Percentiles rank a stretch among this genome's conserved stretches.
Evolutionary conservation across 2,329 filamentous ascomycete genomes (phyloP).

Genomic region (Septoria petroselini): DNA sequence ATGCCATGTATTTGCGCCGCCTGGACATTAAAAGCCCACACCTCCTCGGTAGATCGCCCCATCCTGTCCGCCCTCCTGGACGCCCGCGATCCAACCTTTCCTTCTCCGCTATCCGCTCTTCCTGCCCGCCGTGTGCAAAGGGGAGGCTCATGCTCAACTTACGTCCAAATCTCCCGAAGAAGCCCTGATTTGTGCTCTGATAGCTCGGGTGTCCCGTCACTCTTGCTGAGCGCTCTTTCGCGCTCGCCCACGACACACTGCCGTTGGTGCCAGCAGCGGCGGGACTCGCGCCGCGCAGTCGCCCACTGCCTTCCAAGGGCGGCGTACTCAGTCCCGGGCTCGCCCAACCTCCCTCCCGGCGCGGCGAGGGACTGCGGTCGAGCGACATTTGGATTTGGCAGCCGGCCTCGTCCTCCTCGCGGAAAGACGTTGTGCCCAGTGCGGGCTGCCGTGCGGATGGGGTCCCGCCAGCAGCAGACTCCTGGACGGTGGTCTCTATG

Average conservation of each 20-base stretch:
- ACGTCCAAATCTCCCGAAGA: conserved; percentile 81
- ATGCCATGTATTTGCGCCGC: conserved; percentile 32
- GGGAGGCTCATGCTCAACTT: conserved; percentile 73
- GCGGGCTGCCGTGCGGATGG: conserved; percentile 18
- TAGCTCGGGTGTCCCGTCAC: conserved; percentile 70
- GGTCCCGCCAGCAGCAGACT: conserved; percentile 6
- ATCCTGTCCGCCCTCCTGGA: conserved; percentile 11
- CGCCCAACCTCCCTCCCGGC: conserved; percentile 83
- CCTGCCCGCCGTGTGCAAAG: conserved; percentile 56
- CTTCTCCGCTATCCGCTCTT: conserved; percentile 63
- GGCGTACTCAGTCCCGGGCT: conserved; percentile 70
- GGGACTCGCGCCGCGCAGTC: conserved; percentile 63
- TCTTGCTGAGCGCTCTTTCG: conserved; percentile 71
- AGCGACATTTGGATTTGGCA: conserved; percentile 62
- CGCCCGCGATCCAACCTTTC: conserved; percentile 65
- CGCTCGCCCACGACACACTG: conserved; percentile 74
- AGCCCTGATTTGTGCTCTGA: conserved; percentile 76
- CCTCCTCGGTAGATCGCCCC: conserved; percentile 28
- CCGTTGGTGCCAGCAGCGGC: conserved; percentile 50
- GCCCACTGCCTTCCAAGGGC: conserved; percentile 47
- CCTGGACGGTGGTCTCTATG: conserved; percentile 7
- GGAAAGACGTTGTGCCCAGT: conserved; percentile 24
- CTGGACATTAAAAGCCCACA: conserved; percentile 33
- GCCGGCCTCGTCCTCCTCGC: conserved; percentile 28
- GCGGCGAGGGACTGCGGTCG: conserved; percentile 82